phyloP scores from a whole-genome alignment of 1,284 basidiomycete genomes.

The Melampsora larici-populina region DNA sequence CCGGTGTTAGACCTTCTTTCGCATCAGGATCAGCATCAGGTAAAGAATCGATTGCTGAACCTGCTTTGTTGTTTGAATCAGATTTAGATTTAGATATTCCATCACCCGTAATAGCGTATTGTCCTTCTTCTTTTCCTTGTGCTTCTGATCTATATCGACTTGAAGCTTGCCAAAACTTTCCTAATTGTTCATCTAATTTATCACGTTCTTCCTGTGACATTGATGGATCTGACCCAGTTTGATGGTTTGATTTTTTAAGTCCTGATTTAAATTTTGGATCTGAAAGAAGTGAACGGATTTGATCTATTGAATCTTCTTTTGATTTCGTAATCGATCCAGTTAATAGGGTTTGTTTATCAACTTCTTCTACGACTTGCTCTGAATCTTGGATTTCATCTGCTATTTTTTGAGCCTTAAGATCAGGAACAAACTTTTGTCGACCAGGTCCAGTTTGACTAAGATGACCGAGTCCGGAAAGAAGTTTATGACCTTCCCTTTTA shows the following conservation, averaged over 20 bases:
- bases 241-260: not conserved
- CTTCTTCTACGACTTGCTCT: not conserved
- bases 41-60: constrained; percentile 13
- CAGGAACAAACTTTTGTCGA: constrained; percentile 15
- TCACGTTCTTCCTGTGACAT: not conserved
- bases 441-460: constrained; percentile 4
- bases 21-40: constrained; percentile 43
- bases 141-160: constrained; percentile 27
- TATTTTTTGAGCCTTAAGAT: not conserved
- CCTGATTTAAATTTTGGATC: not conserved
- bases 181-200: constrained; percentile 36
- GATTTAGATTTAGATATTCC: not conserved
- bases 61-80: not conserved
- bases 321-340: not conserved
- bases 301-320: not conserved
- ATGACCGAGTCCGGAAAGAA: constrained; percentile 35
- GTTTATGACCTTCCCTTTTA: constrained; percentile 21
- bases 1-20: constrained; percentile 30
- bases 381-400: not conserved
- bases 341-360: not conserved
- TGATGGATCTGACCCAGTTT: not conserved
- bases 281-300: not conserved
- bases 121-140: constrained; percentile 14
- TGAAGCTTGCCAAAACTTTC: constrained; percentile 35
- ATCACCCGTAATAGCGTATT: constrained; percentile 33